These are phyloP conservation scores for Hypoxylon trugodes DNA, from an alignment of 495 filamentous ascomycete species.

Conservation along the genomic window DNA sequence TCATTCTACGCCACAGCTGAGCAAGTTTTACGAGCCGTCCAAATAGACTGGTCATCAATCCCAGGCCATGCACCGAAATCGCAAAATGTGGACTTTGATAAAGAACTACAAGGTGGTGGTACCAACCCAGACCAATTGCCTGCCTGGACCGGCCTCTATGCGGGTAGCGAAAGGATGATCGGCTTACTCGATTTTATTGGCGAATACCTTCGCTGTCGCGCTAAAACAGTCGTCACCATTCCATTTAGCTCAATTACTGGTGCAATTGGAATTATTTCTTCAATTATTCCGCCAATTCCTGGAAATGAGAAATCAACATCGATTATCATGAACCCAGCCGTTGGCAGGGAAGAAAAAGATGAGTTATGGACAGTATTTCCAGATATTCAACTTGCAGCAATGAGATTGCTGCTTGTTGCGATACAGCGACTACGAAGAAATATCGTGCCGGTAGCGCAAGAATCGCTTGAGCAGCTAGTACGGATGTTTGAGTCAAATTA, in stretches of 20 bases:
- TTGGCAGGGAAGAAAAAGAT: slow-evolving; percentile 80
- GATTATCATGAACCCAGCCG: slow-evolving; percentile 67
- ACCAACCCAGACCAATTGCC: slow-evolving; percentile 60
- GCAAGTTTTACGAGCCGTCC: slow-evolving; percentile 75
- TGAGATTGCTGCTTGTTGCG: slow-evolving; percentile 65
- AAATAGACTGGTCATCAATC: slow-evolving; percentile 79
- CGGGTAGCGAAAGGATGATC: slow-evolving; percentile 72
- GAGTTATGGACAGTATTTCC: slow-evolving; percentile 75
- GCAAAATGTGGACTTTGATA: slow-evolving; percentile 46
- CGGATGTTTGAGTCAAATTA: slow-evolving; percentile 74
- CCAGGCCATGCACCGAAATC: slow-evolving; percentile 53
- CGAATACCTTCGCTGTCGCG: slow-evolving; percentile 60
- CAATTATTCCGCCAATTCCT: slow-evolving; percentile 64
- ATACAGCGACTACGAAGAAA: slow-evolving; percentile 61
- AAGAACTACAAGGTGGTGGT: slow-evolving; percentile 54
- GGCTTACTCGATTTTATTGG: slow-evolving; percentile 68
- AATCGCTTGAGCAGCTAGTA: slow-evolving; percentile 70
- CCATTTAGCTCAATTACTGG: slow-evolving; percentile 72
- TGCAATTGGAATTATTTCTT: slow-evolving; percentile 71
- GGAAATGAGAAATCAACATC: slow-evolving; percentile 44
- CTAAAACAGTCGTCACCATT: slow-evolving; percentile 66
- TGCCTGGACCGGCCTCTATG: slow-evolving; percentile 73
- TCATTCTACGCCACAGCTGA: slow-evolving; percentile 73
- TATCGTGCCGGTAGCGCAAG: slow-evolving; percentile 62
- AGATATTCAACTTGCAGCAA: slow-evolving; percentile 72